Conservation (phyloP, 768 basidiomycete genomes). For the Boletus rex-veris region DNA sequence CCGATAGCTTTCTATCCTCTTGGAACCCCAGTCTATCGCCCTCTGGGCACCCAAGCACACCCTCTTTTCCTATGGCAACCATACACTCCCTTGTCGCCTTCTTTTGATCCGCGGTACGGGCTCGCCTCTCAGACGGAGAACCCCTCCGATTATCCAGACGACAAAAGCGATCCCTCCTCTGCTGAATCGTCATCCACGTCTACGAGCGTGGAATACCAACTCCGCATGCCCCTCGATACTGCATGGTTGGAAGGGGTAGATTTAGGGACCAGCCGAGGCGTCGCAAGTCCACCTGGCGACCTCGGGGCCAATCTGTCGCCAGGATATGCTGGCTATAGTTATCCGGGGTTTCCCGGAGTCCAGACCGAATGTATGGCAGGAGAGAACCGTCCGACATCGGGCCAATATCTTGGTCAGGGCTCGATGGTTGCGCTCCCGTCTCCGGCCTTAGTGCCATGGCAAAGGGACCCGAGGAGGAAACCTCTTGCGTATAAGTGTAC, state of each 20-base stretch:
- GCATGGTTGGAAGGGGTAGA: constrained; percentile 1
- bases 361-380: constrained; percentile 5
- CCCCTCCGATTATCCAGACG: constrained; percentile 20
- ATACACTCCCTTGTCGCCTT: constrained; percentile 27
- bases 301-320: constrained; percentile 11
- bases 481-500: constrained; percentile 30
- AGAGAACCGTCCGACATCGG: constrained; percentile 10
- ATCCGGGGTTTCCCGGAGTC: constrained; percentile 16
- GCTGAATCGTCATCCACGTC: constrained; percentile 17
- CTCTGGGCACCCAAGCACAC: constrained; percentile 10
- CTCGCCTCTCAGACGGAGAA: constrained; percentile 5
- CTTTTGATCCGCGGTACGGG: constrained; percentile 17
- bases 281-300: constrained; percentile 8
- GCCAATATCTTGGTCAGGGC: not conserved
- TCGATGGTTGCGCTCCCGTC: constrained; percentile 1
- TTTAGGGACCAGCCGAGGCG: not conserved
- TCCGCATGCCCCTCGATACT: constrained; percentile 5
- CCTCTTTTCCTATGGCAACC: constrained; percentile 25
- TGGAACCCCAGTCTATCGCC: constrained; percentile 18
- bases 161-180: constrained; percentile 27
- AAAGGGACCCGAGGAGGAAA: constrained; percentile 20
- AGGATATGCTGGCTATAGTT: constrained; percentile 6
- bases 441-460: constrained; percentile 1
- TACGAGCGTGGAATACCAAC: constrained; percentile 11
- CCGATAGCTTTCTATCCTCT: constrained; percentile 17